phyloP scores from a whole-genome alignment of 176 grass and related monocot genomes.

The Elaeis guineensis region DNA sequence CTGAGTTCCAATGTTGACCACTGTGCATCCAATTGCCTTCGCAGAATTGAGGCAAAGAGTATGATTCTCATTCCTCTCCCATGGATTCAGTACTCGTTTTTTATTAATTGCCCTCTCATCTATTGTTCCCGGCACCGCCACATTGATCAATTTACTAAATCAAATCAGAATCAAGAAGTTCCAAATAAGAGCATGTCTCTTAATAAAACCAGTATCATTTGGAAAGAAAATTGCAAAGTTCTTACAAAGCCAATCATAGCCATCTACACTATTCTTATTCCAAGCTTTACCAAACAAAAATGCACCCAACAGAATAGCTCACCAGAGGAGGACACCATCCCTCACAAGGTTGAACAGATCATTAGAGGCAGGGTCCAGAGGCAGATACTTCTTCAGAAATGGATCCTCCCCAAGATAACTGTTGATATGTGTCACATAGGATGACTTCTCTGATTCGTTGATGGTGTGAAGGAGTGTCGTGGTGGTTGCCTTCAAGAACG shows the following conservation, averaged over 20 bases:
- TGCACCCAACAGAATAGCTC: slow-evolving; percentile 3
- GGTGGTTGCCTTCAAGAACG: slow-evolving; percentile 76
- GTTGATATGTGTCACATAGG: slow-evolving; percentile 92
- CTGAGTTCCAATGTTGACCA: slow-evolving; percentile 98
- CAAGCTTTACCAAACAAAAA: too few species aligned
- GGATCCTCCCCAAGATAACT: slow-evolving; percentile 78
- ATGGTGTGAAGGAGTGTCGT: slow-evolving; percentile 93
- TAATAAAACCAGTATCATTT: too few species aligned
- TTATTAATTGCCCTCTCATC: slow-evolving; percentile 99
- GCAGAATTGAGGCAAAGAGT: slow-evolving; percentile 99
- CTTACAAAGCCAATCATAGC: too few species aligned
- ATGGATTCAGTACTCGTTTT: slow-evolving; percentile 94
- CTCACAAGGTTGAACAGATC: slow-evolving; percentile 75
- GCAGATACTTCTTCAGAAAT: slow-evolving; percentile 88
- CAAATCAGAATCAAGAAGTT: slow-evolving; percentile 15
- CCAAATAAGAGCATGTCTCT: too few species aligned
- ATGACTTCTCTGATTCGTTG: slow-evolving; percentile 86
- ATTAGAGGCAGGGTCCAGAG: slow-evolving; percentile 61
- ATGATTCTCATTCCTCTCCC: slow-evolving; percentile 99
- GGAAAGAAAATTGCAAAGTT: too few species aligned
- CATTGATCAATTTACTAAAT: slow-evolving; percentile 94
- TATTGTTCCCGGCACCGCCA: slow-evolving; percentile 92
- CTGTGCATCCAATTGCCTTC: slow-evolving; percentile 98
- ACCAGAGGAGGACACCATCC: slow-evolving; percentile 96
- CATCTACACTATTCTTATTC: too few species aligned